Evolutionary conservation across 1,139 yeast genomes (phyloP).

Genomic region (Suhomyces yuchorum): DNA sequence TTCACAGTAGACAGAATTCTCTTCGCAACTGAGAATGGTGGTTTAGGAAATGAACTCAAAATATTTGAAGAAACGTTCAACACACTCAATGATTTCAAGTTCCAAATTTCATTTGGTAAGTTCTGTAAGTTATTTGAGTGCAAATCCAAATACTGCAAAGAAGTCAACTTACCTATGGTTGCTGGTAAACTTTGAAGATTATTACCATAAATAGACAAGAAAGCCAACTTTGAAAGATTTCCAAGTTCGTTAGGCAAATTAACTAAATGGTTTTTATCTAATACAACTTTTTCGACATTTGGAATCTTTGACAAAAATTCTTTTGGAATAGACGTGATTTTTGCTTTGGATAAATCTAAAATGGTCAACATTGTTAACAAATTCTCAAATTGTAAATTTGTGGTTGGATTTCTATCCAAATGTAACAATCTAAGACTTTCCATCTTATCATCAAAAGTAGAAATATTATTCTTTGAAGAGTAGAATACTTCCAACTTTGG

Average conservation of each 20-base stretch:
- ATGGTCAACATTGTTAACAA: slow-evolving; percentile 65
- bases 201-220: slow-evolving; percentile 73
- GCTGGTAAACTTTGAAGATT: slow-evolving; percentile 74
- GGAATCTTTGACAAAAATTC: slow-evolving; percentile 64
- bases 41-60: slow-evolving; percentile 65
- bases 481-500: slow-evolving; percentile 72
- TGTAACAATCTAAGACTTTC: slow-evolving; percentile 55
- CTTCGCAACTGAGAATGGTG: slow-evolving; percentile 43
- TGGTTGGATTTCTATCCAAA: slow-evolving; percentile 72
- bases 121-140: slow-evolving; percentile 82
- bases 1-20: slow-evolving; percentile 38
- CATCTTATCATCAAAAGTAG: slow-evolving; percentile 66
- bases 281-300: slow-evolving; percentile 68
- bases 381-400: slow-evolving; percentile 64
- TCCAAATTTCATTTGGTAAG: slow-evolving; percentile 72
- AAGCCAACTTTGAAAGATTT: slow-evolving; percentile 56
- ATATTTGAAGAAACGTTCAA: slow-evolving; percentile 83
- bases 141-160: slow-evolving; percentile 71
- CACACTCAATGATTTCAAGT: slow-evolving; percentile 54
- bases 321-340: slow-evolving; percentile 70
- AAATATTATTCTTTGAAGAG: slow-evolving; percentile 76
- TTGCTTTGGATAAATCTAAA: slow-evolving; percentile 79
- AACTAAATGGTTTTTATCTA: slow-evolving; percentile 84
- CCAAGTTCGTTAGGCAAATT: slow-evolving; percentile 74
- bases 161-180: slow-evolving; percentile 60